Conservation (phyloP, 495 filamentous ascomycete genomes). For the Tuber brumale region DNA sequence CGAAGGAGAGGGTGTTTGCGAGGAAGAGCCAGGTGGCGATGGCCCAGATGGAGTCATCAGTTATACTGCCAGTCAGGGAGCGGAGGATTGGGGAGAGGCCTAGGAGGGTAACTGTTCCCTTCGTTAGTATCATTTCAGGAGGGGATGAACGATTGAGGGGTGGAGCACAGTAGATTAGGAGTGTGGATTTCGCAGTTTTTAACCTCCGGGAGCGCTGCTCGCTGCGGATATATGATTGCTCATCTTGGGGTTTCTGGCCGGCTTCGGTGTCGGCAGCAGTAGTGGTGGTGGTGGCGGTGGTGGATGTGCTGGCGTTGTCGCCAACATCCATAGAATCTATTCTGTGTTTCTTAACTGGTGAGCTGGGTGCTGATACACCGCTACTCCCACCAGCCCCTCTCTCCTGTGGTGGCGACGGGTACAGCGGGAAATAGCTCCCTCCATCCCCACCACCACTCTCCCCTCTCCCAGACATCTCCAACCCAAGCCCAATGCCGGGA, state of each 20-base stretch:
- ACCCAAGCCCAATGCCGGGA: conserved; percentile 12
- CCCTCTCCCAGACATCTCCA: conserved; percentile 25
- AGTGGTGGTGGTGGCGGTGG: conserved; percentile 6
- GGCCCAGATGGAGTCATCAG: conserved; percentile 90
- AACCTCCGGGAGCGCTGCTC: conserved; percentile 51
- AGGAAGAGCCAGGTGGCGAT: conserved; percentile 86
- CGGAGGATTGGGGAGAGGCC: conserved; percentile 91
- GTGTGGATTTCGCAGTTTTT: conserved; percentile 75
- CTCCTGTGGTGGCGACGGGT: not conserved
- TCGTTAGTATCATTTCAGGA: conserved; percentile 6
- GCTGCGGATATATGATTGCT: conserved; percentile 21
- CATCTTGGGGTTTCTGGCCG: conserved; percentile 15
- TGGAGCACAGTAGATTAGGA: conserved; percentile 76
- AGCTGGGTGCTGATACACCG: conserved; percentile 11
- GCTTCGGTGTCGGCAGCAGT: conserved; percentile 8
- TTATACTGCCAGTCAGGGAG: conserved; percentile 83
- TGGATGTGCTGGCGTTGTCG: not conserved
- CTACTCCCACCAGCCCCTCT: conserved; percentile 8
- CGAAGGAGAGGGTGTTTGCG: conserved; percentile 95
- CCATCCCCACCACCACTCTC: conserved; percentile 23
- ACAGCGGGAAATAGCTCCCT: conserved; percentile 37
- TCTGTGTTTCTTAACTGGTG: not conserved
- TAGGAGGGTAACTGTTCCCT: conserved; percentile 54
- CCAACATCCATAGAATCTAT: not conserved
- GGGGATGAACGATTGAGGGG: not conserved